Evolutionary conservation across 306 rosid species (phyloP).

Genomic region (Luffa acutangula): DNA sequence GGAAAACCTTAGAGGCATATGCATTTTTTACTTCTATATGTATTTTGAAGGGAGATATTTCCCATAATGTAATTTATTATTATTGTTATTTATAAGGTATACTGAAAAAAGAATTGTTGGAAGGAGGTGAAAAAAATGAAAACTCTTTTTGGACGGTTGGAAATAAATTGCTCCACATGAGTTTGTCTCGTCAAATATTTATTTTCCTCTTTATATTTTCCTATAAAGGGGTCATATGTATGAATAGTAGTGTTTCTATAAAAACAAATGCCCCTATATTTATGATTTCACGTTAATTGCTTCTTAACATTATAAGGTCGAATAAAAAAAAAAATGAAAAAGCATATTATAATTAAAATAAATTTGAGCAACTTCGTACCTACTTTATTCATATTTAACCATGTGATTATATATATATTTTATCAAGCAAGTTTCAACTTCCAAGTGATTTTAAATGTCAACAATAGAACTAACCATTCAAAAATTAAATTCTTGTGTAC

Average conservation of each 20-base stretch:
- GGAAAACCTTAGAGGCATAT: too few relatives aligned
- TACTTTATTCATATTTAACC: background rate
- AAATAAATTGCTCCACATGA: background rate
- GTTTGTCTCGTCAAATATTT: background rate
- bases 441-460: background rate
- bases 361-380: background rate
- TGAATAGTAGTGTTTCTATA: background rate
- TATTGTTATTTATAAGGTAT: too few relatives aligned
- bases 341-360: background rate
- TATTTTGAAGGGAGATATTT: background rate
- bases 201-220: background rate
- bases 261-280: background rate
- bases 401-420: background rate
- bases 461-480: too few relatives aligned
- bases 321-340: background rate
- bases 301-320: background rate
- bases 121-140: background rate
- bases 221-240: background rate
- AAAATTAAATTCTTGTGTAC: too few relatives aligned
- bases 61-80: too few relatives aligned
- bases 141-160: background rate
- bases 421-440: background rate
- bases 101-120: background rate
- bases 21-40: background rate
- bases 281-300: background rate